Conservation (phyloP, 768 basidiomycete species). For the Boletus sp. region DNA sequence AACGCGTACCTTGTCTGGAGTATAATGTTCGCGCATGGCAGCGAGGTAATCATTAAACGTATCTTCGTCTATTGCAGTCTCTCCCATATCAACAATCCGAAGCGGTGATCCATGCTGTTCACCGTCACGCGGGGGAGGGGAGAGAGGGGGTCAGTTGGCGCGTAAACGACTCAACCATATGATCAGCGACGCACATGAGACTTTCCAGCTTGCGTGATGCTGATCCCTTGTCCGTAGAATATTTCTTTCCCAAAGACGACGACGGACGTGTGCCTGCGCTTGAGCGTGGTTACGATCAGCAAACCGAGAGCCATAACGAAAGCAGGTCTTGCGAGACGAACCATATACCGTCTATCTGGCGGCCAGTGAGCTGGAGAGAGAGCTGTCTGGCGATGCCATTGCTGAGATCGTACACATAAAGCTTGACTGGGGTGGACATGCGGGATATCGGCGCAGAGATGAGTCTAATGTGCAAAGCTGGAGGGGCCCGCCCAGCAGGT, state of each 20-base stretch:
- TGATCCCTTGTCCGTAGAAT: constrained; percentile 89
- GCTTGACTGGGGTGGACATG: constrained; percentile 50
- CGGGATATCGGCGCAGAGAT: background rate
- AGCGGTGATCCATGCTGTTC: constrained; percentile 71
- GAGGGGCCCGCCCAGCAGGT: background rate
- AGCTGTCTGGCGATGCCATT: constrained; percentile 79
- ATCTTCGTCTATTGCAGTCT: constrained; percentile 75
- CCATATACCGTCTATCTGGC: constrained; percentile 94
- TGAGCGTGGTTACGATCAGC: constrained; percentile 9
- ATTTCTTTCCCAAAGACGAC: constrained; percentile 84
- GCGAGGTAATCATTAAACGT: constrained; percentile 83
- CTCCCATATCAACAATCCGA: constrained; percentile 70
- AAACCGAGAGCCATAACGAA: too few relatives aligned
- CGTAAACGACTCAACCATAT: too few relatives aligned
- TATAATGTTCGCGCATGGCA: constrained; percentile 76
- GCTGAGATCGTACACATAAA: constrained; percentile 91
- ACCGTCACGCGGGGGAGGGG: background rate
- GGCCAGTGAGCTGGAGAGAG: constrained; percentile 77
- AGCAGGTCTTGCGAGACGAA: constrained; percentile 30
- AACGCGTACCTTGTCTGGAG: constrained; percentile 75
- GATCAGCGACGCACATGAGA: constrained; percentile 63
- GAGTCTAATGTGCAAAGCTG: background rate
- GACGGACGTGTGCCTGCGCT: constrained; percentile 83
- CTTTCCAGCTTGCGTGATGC: constrained; percentile 63
- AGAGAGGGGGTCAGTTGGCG: background rate